Evolutionary conservation across 2,329 filamentous ascomycete genomes (phyloP), one percentile per base, ranked within the genome.

Genomic region (Colletotrichum tofieldiae): DNA sequence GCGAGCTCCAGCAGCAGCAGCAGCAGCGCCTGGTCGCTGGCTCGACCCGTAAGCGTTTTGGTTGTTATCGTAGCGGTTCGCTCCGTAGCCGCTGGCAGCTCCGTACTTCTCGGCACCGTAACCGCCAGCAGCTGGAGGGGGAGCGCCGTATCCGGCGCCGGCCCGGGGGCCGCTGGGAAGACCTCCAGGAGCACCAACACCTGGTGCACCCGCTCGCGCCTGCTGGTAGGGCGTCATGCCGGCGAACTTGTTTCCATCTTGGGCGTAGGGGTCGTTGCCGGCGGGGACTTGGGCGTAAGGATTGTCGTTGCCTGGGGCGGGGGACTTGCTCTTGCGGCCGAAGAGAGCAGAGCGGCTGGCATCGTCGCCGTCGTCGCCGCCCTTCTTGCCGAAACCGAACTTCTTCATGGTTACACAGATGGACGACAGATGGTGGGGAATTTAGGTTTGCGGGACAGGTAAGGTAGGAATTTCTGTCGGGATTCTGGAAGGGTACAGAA

Each of bases 321-420:
- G 82, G 7, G 85, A 84, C 49, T 84, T 81, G 78, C 87, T 89
- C 83, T 89, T 89, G 75, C 84, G 83, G 75, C 86, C 83, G 76
- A 90, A 90, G 63, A 90, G 84, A 56, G 87, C 86, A 75, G 82
- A 82, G 67, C 86, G 85, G 75, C 81, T 86, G 62, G 88, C 84
- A 55, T 88, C 84, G 71, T 87, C 87, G 75, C 79, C 81, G 64
- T 87, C 87, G 65, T 86, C 84, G 60, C 79, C 80, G 78, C 89
- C 90, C 81, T 87, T 91, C 82, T 87, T 90, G 74, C 88, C 84
- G 75, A 90, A 87, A 60, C 87, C 87, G 76, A 91, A 90, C 76
- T 88, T 90, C 83, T 87, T 89, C 90, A 92, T 92, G 73, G 73
- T 81, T 77, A 14, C n/a, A 41, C 55, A 26, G 41, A 59, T 49